Conservation (phyloP, 2,329 filamentous ascomycete species). For the Calonectria pauciramosa region DNA sequence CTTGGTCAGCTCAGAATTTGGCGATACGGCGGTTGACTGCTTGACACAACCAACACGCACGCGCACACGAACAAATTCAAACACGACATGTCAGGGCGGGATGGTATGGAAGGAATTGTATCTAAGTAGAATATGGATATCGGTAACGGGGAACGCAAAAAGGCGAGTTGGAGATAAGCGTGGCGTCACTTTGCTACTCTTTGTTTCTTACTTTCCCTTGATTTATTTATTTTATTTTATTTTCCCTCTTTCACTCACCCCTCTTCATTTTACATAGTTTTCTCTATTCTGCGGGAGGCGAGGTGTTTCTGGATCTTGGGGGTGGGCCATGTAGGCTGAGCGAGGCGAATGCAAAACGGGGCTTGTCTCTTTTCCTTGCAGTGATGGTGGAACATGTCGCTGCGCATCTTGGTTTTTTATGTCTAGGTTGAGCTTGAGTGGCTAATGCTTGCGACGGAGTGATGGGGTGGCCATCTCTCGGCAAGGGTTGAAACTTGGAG, state of each 20-base stretch:
- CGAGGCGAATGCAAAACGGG: conserved; percentile 13
- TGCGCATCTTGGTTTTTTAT: neutral
- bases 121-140: conserved; percentile 29
- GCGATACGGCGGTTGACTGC: neutral
- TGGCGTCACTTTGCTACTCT: conserved; percentile 33
- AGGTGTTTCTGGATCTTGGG: conserved; percentile 4
- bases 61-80: neutral
- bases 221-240: conserved; percentile 17
- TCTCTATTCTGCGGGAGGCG: neutral
- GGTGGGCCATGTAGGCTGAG: conserved; percentile 14
- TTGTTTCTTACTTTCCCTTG: conserved; percentile 16
- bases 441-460: too few relatives aligned
- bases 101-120: conserved; percentile 18
- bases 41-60: neutral
- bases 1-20: neutral
- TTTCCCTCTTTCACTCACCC: conserved; percentile 8
- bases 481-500: neutral
- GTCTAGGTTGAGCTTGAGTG: neutral
- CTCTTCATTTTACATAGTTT: conserved; percentile 19
- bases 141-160: conserved; percentile 26
- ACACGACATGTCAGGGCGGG: conserved; percentile 2
- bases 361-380: neutral
- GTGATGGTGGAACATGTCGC: neutral
- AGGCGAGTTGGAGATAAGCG: conserved; percentile 31
- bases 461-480: neutral